Percentiles rank a stretch among this genome's conserved stretches.
Conservation (phyloP, 2,329 filamentous ascomycete species). For the Scedosporium boydii region DNA sequence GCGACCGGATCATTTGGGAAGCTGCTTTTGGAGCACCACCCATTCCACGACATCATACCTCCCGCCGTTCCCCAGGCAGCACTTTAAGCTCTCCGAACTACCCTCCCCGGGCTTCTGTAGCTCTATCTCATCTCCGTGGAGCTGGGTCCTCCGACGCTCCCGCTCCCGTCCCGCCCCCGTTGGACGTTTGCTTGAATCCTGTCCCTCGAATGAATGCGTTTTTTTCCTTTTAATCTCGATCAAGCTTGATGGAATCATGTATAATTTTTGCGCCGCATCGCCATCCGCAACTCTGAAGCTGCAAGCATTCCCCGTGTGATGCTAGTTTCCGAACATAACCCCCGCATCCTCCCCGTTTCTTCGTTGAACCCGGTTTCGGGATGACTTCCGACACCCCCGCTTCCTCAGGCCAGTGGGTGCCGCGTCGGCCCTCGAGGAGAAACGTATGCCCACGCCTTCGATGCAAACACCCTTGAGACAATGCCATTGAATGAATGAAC, state of each 20-base stretch:
- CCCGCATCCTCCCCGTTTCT: neutral
- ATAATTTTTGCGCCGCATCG: neutral
- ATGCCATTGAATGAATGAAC: neutral
- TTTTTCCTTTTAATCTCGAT: neutral
- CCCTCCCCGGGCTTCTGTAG: too few relatives aligned
- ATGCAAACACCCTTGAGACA: neutral
- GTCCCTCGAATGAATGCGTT: neutral
- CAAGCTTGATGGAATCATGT: neutral
- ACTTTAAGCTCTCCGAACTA: too few relatives aligned
- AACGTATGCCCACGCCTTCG: neutral
- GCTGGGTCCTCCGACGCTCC: too few relatives aligned
- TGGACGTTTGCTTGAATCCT: too few relatives aligned
- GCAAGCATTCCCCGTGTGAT: neutral
- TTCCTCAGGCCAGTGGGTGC: neutral
- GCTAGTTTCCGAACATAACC: neutral
- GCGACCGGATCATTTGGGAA: too few relatives aligned
- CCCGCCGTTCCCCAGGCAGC: too few relatives aligned
- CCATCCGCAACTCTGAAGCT: neutral
- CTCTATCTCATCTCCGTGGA: too few relatives aligned
- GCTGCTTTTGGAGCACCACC: too few relatives aligned
- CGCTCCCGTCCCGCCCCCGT: too few relatives aligned
- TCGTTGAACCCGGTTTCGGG: neutral
- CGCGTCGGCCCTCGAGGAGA: slow-evolving; percentile 3
- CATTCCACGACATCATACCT: too few relatives aligned
- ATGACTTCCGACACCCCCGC: neutral